Evolutionary conservation across 495 filamentous ascomycete genomes (phyloP), one percentile per base, ranked within the genome.

Genomic region (Penicillium canescens): DNA sequence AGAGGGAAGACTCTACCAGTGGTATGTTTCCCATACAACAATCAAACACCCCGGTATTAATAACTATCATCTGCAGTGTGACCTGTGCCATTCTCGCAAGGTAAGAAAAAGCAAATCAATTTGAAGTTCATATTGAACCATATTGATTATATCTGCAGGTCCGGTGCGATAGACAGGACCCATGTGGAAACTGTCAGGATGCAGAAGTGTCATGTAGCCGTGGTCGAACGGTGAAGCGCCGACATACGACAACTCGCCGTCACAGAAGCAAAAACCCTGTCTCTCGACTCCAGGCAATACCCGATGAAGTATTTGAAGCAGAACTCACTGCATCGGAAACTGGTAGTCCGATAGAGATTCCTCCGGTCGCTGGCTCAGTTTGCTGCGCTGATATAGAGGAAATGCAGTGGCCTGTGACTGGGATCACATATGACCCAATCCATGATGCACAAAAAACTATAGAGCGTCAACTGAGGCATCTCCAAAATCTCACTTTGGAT

Each of bases 141-240:
- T 24, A 4, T 45, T 38, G 18, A 50, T 10, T 6, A 20, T 3
- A 31, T 21, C 16, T 42, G n/a, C 28, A 64, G 61, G 61, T 65
- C 38, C 61, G 61, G 10, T 65, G 61, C 40, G 55, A 65, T 49
- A 31, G 61, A 34, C 42, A 48, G 14, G 40, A 55, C 18, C 61
- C 61, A 24, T 65, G 61, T 54, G 54, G 57, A 8, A 61, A 65
- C 50, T 65, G 61, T 39, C 52, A 46, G 18, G 61, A 65, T 42
- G 50, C 54, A 46, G 54, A 50, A 14, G 21, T 50, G 0, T 14
- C 39, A 0, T 65, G 61, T 35, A 45, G 26, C n/a, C 49, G 52
- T 16, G 37, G 34, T n/a, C 40, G 52, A 34, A 14, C 33, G 24
- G 40, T 41, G 20, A 50, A 47, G 35, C 61, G 50, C 2, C 37